Evolutionary conservation across 768 basidiomycete species (phyloP).

Genomic region (Pleurotus ostreatus): DNA sequence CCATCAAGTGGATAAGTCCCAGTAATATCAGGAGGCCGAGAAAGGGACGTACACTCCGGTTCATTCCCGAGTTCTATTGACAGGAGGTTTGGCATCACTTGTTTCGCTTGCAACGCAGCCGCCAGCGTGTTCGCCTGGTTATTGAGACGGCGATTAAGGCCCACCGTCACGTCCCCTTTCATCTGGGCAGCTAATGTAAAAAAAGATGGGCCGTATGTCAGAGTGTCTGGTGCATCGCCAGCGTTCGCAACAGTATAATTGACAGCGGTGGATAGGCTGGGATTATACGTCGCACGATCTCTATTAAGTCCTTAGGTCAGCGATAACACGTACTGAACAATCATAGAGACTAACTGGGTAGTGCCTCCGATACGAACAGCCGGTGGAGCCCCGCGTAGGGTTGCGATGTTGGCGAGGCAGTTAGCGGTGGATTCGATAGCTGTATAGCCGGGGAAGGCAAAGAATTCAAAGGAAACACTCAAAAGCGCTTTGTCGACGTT

Average conservation of each 20-base stretch:
- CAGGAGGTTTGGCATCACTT: conserved; percentile 26
- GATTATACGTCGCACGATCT: conserved; percentile 35
- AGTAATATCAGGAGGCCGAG: not conserved
- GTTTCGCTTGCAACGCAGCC: conserved; percentile 26
- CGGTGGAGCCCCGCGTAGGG: conserved; percentile 25
- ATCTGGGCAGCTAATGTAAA: conserved; percentile 27
- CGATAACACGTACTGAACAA: not conserved
- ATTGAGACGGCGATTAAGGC: conserved; percentile 33
- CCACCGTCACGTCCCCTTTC: conserved; percentile 29
- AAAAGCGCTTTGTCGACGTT: conserved; percentile 25
- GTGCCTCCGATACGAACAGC: conserved; percentile 34
- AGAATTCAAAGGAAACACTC: conserved; percentile 34
- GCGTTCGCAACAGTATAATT: conserved; percentile 31
- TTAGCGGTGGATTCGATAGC: conserved; percentile 24
- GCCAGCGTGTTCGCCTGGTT: conserved; percentile 28
- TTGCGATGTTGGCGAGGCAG: conserved; percentile 27
- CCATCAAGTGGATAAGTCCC: not conserved
- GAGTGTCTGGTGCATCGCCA: conserved; percentile 26
- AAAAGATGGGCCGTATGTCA: conserved; percentile 28
- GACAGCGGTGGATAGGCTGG: conserved; percentile 23
- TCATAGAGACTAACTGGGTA: conserved; percentile 25
- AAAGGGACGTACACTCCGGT: conserved; percentile 26
- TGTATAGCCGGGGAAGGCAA: conserved; percentile 33
- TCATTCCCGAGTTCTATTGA: conserved; percentile 35
- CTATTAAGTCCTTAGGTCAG: conserved; percentile 13